Evolutionary conservation across 2,329 filamentous ascomycete species (phyloP), one percentile per base, ranked within the genome.

Genomic region (Juglanconis sp.): DNA sequence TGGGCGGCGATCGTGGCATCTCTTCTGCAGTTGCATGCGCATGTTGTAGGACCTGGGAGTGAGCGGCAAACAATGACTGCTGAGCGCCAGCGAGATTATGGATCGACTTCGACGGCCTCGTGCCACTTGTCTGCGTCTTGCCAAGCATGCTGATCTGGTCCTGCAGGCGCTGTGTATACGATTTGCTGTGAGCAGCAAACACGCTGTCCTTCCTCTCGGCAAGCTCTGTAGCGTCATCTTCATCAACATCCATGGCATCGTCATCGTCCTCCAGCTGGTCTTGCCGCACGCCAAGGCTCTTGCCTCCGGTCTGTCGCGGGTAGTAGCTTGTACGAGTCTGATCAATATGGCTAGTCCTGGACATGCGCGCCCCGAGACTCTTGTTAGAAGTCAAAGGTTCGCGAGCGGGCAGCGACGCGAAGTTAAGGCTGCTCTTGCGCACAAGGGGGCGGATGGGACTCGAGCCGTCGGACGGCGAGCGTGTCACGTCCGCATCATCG

Each of bases 361-460:
- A 93, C 55, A 85, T 77, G 53, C 91, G 82, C 24, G 83, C 81
- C 15, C 88, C 92, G 69, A 92, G 85, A 71, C 90, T 96, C 76
- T 93, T 94, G 72, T 96, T 96, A 15, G 85, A 85, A 36, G 87
- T 86, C 56, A 98, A 79, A 40, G 94, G 94, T 69, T 98, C 94
- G 63, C 95, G 85, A 3, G 94, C 93, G 35, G 95, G 95, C 11
- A 99, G 80, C 17, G 95, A 92, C 42, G 95, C 92, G 76, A 99
- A 98, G 61, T 90, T 96, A 62, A 99, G 82, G 72, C 94, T 98
- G 75, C 93, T 96, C 80, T 98, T 98, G 62, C 94, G 88, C 66
- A 96, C 84, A 35, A 91, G 80, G 2, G 89, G 89, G 66, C 91
- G 83, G 53, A 90, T 86, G 0, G 90, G 90, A 66, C 89, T 93